These are phyloP conservation scores for Carex scoparia DNA, from an alignment of 176 grass and related monocot genomes.

Conservation along the genomic window DNA sequence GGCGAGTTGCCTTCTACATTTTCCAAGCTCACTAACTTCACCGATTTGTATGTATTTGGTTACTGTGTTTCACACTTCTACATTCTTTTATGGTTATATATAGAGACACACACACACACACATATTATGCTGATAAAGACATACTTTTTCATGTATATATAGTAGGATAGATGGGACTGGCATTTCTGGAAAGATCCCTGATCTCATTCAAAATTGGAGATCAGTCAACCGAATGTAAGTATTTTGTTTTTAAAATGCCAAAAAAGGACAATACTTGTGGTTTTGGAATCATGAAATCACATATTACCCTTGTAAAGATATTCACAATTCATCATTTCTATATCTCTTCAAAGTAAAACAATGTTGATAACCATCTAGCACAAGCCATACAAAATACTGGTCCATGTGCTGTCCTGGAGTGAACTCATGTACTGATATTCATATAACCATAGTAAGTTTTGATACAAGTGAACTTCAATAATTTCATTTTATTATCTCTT, in stretches of 20 bases:
- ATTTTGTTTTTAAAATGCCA: neutral
- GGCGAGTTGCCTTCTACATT: conserved; percentile 77
- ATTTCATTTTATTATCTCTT: neutral
- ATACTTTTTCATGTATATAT: conserved; percentile 17
- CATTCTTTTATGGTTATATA: neutral
- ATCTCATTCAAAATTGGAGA: conserved; percentile 70
- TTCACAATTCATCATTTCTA: neutral
- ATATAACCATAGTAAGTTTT: neutral
- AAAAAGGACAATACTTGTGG: neutral
- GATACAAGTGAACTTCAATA: neutral
- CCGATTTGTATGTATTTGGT: conserved; percentile 61
- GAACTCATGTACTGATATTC: neutral
- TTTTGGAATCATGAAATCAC: neutral
- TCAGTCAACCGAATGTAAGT: conserved; percentile 70
- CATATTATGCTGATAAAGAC: conserved; percentile 17
- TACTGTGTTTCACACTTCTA: conserved; percentile 8
- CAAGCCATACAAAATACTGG: neutral
- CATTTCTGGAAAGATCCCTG: conserved; percentile 68
- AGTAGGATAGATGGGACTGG: conserved; percentile 62
- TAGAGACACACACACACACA: neutral
- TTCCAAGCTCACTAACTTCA: conserved; percentile 63
- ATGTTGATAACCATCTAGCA: neutral
- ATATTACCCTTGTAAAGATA: neutral
- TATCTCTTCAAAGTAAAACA: neutral
- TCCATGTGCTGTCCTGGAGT: neutral